Conservation (phyloP, 495 filamentous ascomycete species). For the Hypoxylon subgilvum region DNA sequence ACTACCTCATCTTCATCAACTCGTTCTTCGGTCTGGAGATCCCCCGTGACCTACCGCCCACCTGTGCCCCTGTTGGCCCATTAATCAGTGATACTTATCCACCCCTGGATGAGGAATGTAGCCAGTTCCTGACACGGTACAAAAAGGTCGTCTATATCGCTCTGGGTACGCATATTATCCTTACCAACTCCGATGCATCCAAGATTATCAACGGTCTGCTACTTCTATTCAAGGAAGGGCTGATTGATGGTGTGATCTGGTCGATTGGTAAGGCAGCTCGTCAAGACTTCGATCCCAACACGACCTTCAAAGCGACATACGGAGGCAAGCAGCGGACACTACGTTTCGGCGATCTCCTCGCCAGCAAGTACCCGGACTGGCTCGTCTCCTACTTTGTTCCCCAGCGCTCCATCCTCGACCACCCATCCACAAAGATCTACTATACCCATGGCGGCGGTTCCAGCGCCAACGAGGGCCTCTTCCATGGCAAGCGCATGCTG, state of each 20-base stretch:
- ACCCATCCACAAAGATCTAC: constrained; percentile 37
- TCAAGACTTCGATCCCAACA: constrained; percentile 15
- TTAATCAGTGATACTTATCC: constrained; percentile 41
- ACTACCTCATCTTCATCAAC: constrained; percentile 51
- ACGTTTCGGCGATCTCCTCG: constrained; percentile 35
- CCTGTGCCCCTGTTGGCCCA: constrained; percentile 44
- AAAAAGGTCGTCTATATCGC: constrained; percentile 44
- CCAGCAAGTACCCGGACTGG: constrained; percentile 34
- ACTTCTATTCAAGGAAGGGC: constrained; percentile 27
- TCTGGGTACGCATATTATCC: constrained; percentile 48
- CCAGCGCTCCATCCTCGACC: constrained; percentile 45
- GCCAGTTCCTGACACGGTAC: constrained; percentile 34
- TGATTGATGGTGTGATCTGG: constrained; percentile 51
- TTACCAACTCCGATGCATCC: constrained; percentile 29
- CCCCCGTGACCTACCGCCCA: constrained; percentile 48
- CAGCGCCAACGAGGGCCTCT: constrained; percentile 48
- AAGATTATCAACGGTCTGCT: constrained; percentile 40
- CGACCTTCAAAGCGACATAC: not conserved
- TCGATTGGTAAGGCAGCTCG: constrained; percentile 31
- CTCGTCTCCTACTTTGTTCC: constrained; percentile 42
- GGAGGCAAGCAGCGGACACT: too few species aligned
- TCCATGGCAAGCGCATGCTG: constrained; percentile 44
- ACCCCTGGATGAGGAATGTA: constrained; percentile 29
- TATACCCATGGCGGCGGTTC: constrained; percentile 47
- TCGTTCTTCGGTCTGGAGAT: constrained; percentile 51